Conservation (phyloP, 2,329 filamentous ascomycete genomes). For the Sarocladium kiliense region DNA sequence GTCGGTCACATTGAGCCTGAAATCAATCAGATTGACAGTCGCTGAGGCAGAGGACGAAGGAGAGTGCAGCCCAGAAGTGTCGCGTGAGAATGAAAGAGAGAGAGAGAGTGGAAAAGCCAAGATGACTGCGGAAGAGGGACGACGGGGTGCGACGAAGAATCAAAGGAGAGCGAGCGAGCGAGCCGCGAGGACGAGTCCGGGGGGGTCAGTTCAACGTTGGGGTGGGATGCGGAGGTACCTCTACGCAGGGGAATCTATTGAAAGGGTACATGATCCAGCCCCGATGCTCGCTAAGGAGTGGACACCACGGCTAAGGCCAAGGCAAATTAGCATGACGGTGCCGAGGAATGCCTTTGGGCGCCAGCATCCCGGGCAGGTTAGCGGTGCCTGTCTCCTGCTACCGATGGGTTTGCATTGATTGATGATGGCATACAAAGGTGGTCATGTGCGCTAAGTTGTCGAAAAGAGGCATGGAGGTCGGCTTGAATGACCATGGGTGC, state of each 20-base stretch:
- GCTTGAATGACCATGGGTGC: neutral
- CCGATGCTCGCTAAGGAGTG: neutral
- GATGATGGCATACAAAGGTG: neutral
- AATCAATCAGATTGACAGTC: no score
- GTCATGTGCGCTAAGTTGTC: neutral
- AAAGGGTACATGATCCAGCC: neutral
- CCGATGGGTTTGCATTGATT: neutral
- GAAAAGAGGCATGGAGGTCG: no score
- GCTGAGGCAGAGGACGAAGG: no score
- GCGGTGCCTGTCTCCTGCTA: neutral
- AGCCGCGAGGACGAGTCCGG: neutral
- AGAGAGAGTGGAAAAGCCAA: neutral
- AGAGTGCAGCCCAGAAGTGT: no score
- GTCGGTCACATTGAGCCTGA: neutral
- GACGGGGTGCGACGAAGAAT: neutral
- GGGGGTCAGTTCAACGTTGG: neutral
- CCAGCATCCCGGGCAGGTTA: neutral
- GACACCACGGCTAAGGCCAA: neutral
- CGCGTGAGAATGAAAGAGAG: neutral
- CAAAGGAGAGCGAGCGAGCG: neutral
- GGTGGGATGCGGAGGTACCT: neutral
- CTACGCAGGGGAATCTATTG: neutral
- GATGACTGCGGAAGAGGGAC: neutral
- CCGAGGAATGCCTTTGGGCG: neutral
- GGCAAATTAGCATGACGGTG: slow-evolving; percentile 6